These are phyloP conservation scores for Backusella morwellensis DNA, from an alignment of 192 early-diverging fungal species.

Conservation along the genomic window DNA sequence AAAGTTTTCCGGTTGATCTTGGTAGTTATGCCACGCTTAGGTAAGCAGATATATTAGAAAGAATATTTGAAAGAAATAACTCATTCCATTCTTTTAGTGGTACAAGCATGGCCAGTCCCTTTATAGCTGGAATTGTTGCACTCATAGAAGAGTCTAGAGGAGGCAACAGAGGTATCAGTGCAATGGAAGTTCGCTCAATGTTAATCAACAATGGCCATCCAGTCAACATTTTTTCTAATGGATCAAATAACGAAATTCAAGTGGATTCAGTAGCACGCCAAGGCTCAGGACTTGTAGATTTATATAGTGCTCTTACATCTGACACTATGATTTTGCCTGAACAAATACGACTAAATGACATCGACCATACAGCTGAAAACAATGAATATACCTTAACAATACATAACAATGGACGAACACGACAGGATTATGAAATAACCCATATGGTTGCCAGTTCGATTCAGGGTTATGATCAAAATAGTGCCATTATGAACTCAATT, in stretches of 20 bases:
- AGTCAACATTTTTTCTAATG: constrained; percentile 35
- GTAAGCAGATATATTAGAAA: constrained; percentile 1
- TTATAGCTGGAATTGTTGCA: constrained; percentile 67
- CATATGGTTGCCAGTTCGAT: constrained; percentile 42
- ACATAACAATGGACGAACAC: constrained; percentile 37
- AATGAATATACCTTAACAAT: constrained; percentile 39
- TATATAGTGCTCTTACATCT: constrained; percentile 56
- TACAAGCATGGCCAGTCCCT: constrained; percentile 83
- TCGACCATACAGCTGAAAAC: constrained; percentile 24
- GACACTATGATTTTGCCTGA: constrained; percentile 53
- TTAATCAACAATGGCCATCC: constrained; percentile 55
- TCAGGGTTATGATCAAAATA: constrained; percentile 34
- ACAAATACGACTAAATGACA: constrained; percentile 56
- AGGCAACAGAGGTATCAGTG: constrained; percentile 13
- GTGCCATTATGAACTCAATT: neutral
- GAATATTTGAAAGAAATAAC: neutral
- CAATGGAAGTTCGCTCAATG: constrained; percentile 27
- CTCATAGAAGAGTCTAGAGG: constrained; percentile 57
- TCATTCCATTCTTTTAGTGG: constrained; percentile 41
- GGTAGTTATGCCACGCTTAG: constrained; percentile 36
- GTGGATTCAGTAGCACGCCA: constrained; percentile 63
- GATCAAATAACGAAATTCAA: neutral
- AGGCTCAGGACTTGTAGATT: constrained; percentile 75
- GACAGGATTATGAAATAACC: constrained; percentile 31
- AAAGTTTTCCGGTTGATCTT: constrained; percentile 28